These are phyloP conservation scores for Vanrija humicola DNA, from an alignment of 1,284 basidiomycete genomes.

Conservation along the genomic window DNA sequence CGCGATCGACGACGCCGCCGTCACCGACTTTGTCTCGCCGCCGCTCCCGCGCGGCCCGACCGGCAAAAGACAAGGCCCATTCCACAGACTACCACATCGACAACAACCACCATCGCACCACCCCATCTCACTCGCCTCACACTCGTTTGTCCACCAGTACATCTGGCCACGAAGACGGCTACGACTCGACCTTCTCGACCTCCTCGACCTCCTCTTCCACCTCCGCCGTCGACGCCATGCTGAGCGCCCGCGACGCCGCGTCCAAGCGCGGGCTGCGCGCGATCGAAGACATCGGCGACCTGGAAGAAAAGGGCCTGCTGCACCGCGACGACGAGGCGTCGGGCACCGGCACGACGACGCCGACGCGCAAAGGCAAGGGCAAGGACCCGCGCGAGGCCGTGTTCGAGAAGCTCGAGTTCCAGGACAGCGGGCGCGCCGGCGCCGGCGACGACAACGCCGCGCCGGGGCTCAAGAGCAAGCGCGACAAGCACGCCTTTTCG, in stretches of 20 bases:
- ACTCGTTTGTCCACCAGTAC: background rate
- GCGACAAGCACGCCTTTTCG: conserved; percentile 78
- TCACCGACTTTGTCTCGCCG: too few relatives aligned
- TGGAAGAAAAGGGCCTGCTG: conserved; percentile 44
- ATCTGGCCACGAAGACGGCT: background rate
- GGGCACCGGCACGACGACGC: background rate
- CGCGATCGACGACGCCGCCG: too few relatives aligned
- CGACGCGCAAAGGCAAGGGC: background rate
- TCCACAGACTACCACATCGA: too few relatives aligned
- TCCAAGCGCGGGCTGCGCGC: conserved; percentile 27
- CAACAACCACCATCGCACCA: too few relatives aligned
- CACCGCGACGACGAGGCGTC: background rate
- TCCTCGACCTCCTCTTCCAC: background rate
- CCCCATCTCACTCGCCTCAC: background rate
- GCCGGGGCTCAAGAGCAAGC: conserved; percentile 31
- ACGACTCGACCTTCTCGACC: background rate
- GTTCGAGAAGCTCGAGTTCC: conserved; percentile 29
- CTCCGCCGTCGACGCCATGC: conserved; percentile 7
- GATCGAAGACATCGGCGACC: conserved; percentile 36
- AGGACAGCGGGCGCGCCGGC: conserved; percentile 14
- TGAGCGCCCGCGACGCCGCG: conserved; percentile 3
- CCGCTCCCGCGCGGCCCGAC: too few relatives aligned
- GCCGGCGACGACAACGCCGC: background rate
- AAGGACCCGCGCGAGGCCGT: background rate
- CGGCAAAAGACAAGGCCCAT: too few relatives aligned